Evolutionary conservation across 2,329 filamentous ascomycete species (phyloP), one percentile per base, ranked within the genome.

Genomic region (Thelonectria blattea): DNA sequence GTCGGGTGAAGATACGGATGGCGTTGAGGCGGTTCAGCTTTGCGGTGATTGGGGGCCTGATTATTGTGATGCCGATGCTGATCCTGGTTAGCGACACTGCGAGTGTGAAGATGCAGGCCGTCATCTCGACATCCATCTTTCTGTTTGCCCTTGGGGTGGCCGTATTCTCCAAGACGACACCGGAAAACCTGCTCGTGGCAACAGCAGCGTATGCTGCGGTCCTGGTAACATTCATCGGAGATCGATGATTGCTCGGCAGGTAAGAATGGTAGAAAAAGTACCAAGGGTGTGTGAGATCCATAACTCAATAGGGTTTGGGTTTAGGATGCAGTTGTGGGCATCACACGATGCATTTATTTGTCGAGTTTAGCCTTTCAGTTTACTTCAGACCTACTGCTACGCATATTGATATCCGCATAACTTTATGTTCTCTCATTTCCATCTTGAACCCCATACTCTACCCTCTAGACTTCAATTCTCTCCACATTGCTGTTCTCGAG

Each of bases 61-160:
- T 46, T 17, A 46, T 46, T 24, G 42, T 46, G 18, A 24, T 46
- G 17, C 20, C 42, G 7, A 46, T 50, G 48, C 48, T 50, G 3
- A 37, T 50, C 10, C 18, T 50, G 10, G 48, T 37, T 2, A 22
- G 17, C 24, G 48, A 14, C n/a, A 50, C 32, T 3, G 30, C 48
- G 14, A 39, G 30, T 11, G n/a, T 15, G 5, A 50, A 50, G 12
- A 39, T 12, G 30, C n/a, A 50, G 30, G 48, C n/a, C n/a, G 48
- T 50, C 14, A 50, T 50, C 32, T 50, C 48, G n/a, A 17, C n/a
- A 17, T 50, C 48, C 2, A 50, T 50, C 4, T 50, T 50, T n/a
- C 48, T 50, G 5, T 50, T 50, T 37, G 48, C 48, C 4, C n/a
- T 20, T 17, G 48, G 48, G 5, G 48, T 50, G 2, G 48, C 48